Conservation (phyloP, 768 basidiomycete species). For the Russula lepida region DNA sequence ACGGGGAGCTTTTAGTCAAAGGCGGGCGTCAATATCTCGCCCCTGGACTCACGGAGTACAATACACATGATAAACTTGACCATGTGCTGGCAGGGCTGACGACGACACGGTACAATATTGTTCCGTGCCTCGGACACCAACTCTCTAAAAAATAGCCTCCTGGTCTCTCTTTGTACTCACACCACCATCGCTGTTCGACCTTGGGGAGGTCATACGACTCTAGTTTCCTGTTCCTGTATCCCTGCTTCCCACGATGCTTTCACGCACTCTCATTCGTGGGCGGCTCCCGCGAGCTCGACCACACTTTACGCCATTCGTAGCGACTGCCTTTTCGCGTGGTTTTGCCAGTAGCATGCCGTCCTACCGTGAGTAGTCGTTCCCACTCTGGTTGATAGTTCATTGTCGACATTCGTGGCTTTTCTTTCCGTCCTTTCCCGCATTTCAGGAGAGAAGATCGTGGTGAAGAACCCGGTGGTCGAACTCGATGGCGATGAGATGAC, state of each 20-base stretch:
- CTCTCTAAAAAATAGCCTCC: background rate
- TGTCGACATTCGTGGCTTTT: background rate
- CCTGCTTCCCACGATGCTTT: constrained; percentile 12
- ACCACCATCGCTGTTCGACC: background rate
- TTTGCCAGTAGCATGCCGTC: constrained; percentile 15
- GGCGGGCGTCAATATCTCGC: too few relatives aligned
- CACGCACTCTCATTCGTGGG: constrained; percentile 8
- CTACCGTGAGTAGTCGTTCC: constrained; percentile 9
- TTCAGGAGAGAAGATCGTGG: constrained; percentile 53
- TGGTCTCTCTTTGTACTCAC: background rate
- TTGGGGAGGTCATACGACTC: background rate
- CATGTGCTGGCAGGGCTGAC: background rate
- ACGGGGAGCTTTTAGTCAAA: too few relatives aligned
- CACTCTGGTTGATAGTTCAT: background rate
- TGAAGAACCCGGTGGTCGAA: constrained; percentile 86
- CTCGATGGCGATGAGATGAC: constrained; percentile 99
- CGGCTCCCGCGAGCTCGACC: constrained; percentile 4
- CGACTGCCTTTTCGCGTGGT: constrained; percentile 1
- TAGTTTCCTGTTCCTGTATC: background rate
- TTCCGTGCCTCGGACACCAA: constrained; percentile 3
- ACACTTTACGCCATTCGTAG: background rate
- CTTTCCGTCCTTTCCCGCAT: background rate
- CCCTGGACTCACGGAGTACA: too few relatives aligned
- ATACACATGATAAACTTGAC: too few relatives aligned
- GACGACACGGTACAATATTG: background rate